Evolutionary conservation across 2,329 filamentous ascomycete genomes (phyloP), one percentile per base, ranked within the genome.

Genomic region (Aspergillus sp.): DNA sequence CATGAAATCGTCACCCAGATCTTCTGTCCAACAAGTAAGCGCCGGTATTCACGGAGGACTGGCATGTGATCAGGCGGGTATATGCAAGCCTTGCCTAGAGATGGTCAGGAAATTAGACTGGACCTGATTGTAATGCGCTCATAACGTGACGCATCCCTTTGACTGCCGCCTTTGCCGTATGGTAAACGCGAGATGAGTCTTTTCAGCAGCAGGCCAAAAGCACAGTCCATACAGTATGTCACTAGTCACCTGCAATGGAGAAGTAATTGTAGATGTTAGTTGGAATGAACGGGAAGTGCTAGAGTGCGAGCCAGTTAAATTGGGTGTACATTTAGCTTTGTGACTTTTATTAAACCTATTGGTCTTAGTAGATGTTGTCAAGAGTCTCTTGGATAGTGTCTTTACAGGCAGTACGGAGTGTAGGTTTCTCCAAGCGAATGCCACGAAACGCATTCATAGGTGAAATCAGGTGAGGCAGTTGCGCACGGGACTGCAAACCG

Each of bases 51-150:
- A 15, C 15, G n/a, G 38, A 28, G 30, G 6, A 45, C 23, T 36
- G 53, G 23, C 53, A 55, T 55, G 53, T 55, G 53, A 55, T 47
- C 39, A 47, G 19, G 19, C 32, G 25, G 23, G 19, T 15, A 19
- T 43, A 21, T 43, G 41, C 41, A 28, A 55, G 39, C 39, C 43
- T 45, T 47, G 53, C 43, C 43, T 38, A 32, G 25, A 17, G n/a
- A 45, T 21, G 25, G 23, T 39, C 23, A 45, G 23, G 28, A 8
- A 36, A 21, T n/a, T 47, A 30, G 41, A 15, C 53, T 13, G n/a
- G 53, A 41, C 53, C 53, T 55, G n/a, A 55, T 55, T 36, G 9
- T 25, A 55, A 55, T 45, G 43, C 10, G 30, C 47, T 10, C 47
- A 17, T 50, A 17, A 17, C 8, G 12, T 30, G 10, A 12, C 10